A percentile compares a stretch with the other conserved stretches of the same genome.
Evolutionary conservation across 1,284 basidiomycete genomes (phyloP).

Genomic region (Melanopsichium pennsylvanicum): DNA sequence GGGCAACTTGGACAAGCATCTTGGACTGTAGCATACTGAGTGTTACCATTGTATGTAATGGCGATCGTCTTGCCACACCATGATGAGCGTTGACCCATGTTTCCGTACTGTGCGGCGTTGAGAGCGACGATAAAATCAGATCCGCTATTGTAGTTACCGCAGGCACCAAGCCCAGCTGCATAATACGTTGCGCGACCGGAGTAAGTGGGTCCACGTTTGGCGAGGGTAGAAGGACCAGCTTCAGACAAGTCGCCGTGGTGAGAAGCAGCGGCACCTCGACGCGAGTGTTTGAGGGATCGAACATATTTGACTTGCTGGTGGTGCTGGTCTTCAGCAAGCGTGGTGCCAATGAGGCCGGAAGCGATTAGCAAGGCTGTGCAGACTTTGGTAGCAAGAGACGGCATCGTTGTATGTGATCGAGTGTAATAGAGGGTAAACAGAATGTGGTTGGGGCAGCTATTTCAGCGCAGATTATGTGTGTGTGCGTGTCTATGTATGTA

Average conservation of each 20-base stretch:
- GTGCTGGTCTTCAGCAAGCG: conserved; percentile 5
- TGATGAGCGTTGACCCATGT: conserved; percentile 18
- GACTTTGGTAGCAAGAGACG: conserved; percentile 14
- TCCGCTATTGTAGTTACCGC: conserved; percentile 33
- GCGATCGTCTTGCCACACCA: conserved; percentile 74
- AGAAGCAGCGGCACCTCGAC: conserved; percentile 5
- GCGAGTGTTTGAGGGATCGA: conserved; percentile 30
- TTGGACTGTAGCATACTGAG: conserved; percentile 72
- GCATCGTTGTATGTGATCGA: conserved; percentile 18
- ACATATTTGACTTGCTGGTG: conserved; percentile 10
- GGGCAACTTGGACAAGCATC: conserved; percentile 80
- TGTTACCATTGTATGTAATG: conserved; percentile 70
- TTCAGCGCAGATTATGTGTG: conserved; percentile 20
- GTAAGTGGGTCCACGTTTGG: conserved; percentile 28
- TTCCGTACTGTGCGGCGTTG: conserved; percentile 46
- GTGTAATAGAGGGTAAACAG: too few species aligned
- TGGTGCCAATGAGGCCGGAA: conserved; percentile 1
- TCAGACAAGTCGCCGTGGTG: not conserved
- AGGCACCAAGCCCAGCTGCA: conserved; percentile 42
- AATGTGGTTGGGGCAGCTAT: conserved; percentile 5
- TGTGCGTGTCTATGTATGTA: not conserved
- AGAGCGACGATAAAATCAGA: conserved; percentile 45
- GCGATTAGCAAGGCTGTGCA: conserved; percentile 16
- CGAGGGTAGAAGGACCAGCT: conserved; percentile 15
- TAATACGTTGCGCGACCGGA: conserved; percentile 41